A percentile compares a stretch with the other conserved stretches of the same genome.
Conservation (phyloP, 2,329 filamentous ascomycete species). For the Colletotrichum filicis region DNA sequence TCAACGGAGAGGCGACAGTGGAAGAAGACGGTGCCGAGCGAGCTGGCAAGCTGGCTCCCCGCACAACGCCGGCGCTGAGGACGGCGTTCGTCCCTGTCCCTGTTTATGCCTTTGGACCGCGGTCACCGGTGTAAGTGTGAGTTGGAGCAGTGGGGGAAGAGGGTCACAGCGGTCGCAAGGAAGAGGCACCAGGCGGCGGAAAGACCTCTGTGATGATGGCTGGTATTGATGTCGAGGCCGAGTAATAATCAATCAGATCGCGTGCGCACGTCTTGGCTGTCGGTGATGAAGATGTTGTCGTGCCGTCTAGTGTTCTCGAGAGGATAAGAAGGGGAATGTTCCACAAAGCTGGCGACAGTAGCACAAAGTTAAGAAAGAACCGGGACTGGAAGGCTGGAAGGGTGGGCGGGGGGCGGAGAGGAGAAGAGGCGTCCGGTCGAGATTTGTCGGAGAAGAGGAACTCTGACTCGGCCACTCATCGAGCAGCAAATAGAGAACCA, state of each 20-base stretch:
- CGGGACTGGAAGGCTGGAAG: not conserved
- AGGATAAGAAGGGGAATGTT: not conserved
- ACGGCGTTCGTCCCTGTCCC: conserved; percentile 30
- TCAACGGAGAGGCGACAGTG: conserved; percentile 39
- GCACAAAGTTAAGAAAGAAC: not conserved
- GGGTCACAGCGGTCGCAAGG: conserved; percentile 20
- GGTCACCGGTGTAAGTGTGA: conserved; percentile 28
- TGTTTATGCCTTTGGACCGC: conserved; percentile 28
- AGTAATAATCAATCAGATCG: conserved; percentile 12
- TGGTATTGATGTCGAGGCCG: not conserved
- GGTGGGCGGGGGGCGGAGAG: not conserved
- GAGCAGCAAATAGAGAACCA: not conserved
- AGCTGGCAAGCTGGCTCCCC: conserved; percentile 19
- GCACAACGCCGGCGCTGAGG: conserved; percentile 28
- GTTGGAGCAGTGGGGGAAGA: conserved; percentile 11
- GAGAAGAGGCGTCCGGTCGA: conserved; percentile 19
- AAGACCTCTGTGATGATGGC: not conserved
- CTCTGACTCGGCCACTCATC: conserved; percentile 15
- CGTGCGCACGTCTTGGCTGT: conserved; percentile 2
- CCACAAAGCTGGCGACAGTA: not conserved
- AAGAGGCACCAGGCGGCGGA: conserved; percentile 11
- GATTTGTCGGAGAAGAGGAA: conserved; percentile 22
- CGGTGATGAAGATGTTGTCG: not conserved
- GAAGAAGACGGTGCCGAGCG: conserved; percentile 20
- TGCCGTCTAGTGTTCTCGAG: not conserved